Conservation (phyloP, 179 eudicot genomes). For the Dionaea muscipula region DNA sequence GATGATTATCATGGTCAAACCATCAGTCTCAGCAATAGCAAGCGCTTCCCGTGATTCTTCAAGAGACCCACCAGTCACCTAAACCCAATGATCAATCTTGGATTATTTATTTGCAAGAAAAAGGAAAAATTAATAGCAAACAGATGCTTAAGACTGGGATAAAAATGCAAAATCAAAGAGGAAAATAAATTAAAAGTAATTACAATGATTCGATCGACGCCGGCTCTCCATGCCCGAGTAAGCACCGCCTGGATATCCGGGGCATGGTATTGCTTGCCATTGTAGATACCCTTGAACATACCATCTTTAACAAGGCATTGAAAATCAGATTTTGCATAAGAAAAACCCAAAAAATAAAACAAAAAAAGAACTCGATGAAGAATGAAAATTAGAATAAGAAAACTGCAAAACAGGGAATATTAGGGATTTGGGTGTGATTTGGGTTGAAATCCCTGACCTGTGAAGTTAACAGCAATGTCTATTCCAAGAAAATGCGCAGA, state of each 20-base stretch:
- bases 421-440: slow-evolving; percentile 1
- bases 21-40: slow-evolving; percentile 96
- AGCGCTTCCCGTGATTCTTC: slow-evolving; percentile 94
- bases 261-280: slow-evolving; percentile 77
- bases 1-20: slow-evolving; percentile 19
- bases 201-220: slow-evolving; percentile 84
- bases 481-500: slow-evolving; percentile 1
- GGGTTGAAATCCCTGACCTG: slow-evolving; percentile 44
- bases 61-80: slow-evolving; percentile 98
- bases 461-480: slow-evolving; percentile 94
- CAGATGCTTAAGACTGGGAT: not conserved
- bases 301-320: slow-evolving; percentile 32
- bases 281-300: slow-evolving; percentile 86
- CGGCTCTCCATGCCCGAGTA: slow-evolving; percentile 85
- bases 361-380: not conserved
- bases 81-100: slow-evolving; percentile 6
- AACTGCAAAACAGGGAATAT: not conserved
- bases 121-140: not conserved
- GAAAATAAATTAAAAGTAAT: slow-evolving; percentile 2
- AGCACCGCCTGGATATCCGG: slow-evolving; percentile 70
- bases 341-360: not conserved
- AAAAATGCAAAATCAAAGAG: not conserved
- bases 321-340: not conserved
- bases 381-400: not conserved
- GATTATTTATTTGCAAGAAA: not conserved